Evolutionary conservation across 192 early-diverging fungal species (phyloP), one percentile per base, ranked within the genome.

Genomic region (Gigaspora rosea): DNA sequence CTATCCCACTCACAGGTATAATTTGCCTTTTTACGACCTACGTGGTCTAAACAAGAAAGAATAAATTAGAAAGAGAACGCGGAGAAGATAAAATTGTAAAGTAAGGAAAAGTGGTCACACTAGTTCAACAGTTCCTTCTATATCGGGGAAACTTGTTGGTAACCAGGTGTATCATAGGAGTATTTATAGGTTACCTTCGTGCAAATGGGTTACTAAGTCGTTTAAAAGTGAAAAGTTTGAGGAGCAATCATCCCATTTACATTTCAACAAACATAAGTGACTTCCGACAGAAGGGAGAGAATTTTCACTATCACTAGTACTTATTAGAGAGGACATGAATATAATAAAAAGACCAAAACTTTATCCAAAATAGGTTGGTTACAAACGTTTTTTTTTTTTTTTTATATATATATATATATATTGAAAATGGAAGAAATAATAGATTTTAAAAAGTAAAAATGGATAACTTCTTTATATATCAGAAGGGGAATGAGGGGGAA

Each of bases 1-100:
- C 81, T 82, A 15, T 79, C 80, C 88, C 88, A 89, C 62, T 89
- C 85, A 67, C 88, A 89, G 32, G 71, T 82, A 62, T 89, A 89
- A 47, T 82, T 80, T 6, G 85, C 81, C 66, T 81, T 81, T 63
- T 88, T 89, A 85, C 85, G 86, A 27, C 88, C 88, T 32, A 89
- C 84, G 72, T 89, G 88, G 32, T 85, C 87, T 73, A 41, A 36
- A 49, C 46, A 36, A 46, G 3, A 47, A 18, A 33, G 33, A 20
- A 15, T 32, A 33, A 73, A 36, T 10, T 27, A 16, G n/a, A n/a
- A 71, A 73, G 11, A 6, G 8, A 27, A 56, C 36, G 52, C 22
- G 18, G 48, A 73, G 57, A 58, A 57, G 18, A 35, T 33, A n/a
- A 12, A 6, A 36, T 56, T 46, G 52, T 73, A 36, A 46, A 47